Conservation (phyloP, 352 stramenopile species). For the Globisporangium lucens region DNA sequence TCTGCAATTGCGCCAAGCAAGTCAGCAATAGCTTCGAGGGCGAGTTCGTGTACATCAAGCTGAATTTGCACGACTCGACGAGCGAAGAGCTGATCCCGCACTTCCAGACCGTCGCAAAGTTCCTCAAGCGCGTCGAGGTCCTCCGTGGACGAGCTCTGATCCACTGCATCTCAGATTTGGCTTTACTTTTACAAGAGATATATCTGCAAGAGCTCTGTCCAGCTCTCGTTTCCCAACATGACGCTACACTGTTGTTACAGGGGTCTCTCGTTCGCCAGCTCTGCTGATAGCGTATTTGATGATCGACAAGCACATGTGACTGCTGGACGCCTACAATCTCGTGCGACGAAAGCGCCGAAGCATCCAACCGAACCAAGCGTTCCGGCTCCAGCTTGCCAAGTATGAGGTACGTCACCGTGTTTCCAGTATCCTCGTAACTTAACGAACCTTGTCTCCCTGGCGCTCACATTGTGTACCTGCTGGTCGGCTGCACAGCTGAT, state of each 20-base stretch:
- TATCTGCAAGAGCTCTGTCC: no score
- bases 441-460: no score
- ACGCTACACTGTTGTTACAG: slow-evolving; percentile 12
- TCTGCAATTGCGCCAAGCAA: slow-evolving; percentile 59
- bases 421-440: not conserved
- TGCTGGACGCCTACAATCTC: slow-evolving; percentile 57
- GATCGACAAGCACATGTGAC: slow-evolving; percentile 61
- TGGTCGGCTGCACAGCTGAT: slow-evolving; percentile 25
- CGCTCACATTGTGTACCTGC: not conserved
- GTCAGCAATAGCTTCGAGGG: slow-evolving; percentile 57
- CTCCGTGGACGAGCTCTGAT: slow-evolving; percentile 48
- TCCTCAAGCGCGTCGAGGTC: slow-evolving; percentile 49
- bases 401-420: slow-evolving; percentile 36
- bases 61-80: slow-evolving; percentile 44
- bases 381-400: slow-evolving; percentile 67
- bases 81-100: slow-evolving; percentile 54
- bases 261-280: slow-evolving; percentile 48
- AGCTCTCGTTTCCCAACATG: not conserved
- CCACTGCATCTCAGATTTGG: slow-evolving; percentile 47
- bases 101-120: slow-evolving; percentile 50
- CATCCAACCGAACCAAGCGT: slow-evolving; percentile 56
- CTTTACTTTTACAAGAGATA: no score
- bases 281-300: slow-evolving; percentile 60
- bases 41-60: slow-evolving; percentile 64
- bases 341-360: slow-evolving; percentile 38